Evolutionary conservation across 2,329 filamentous ascomycete species (phyloP).

Genomic region (Arthrobotrys pseudoclavata): DNA sequence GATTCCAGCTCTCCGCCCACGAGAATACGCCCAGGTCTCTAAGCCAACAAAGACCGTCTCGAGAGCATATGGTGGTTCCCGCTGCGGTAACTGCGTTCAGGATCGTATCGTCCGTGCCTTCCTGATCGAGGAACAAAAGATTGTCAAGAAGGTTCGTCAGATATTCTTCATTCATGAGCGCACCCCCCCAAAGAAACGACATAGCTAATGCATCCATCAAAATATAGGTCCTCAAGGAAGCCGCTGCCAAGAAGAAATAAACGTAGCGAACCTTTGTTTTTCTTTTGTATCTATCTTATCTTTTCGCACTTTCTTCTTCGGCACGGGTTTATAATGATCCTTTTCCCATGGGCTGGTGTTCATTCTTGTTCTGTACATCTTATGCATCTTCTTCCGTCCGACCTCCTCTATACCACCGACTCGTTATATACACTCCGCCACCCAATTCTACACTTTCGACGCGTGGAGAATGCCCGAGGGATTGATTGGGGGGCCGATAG

Average conservation of each 20-base stretch:
- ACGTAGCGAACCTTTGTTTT: conserved; percentile 32
- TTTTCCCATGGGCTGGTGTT: conserved; percentile 61
- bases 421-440: conserved; percentile 36
- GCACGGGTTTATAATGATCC: conserved; percentile 59
- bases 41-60: conserved; percentile 99
- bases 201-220: conserved; percentile 4
- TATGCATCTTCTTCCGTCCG: conserved; percentile 53
- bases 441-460: conserved; percentile 37
- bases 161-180: background rate
- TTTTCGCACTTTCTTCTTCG: conserved; percentile 61
- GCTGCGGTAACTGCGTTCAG: conserved; percentile 98
- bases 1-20: conserved; percentile 96
- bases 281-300: conserved; percentile 58
- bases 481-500: conserved; percentile 38
- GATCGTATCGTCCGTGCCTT: conserved; percentile 98
- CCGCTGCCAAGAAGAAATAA: conserved; percentile 63
- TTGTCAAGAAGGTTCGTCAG: conserved; percentile 95
- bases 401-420: conserved; percentile 48
- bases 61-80: conserved; percentile 97
- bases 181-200: background rate
- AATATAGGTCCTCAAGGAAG: conserved; percentile 64
- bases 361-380: conserved; percentile 61
- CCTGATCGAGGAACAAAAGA: conserved; percentile 99
- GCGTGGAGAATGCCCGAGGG: conserved; percentile 54
- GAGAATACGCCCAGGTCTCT: conserved; percentile 96